These are phyloP conservation scores for Fusarium neocosmosporiellum DNA, from an alignment of 2,329 filamentous ascomycete species.

Conservation along the genomic window DNA sequence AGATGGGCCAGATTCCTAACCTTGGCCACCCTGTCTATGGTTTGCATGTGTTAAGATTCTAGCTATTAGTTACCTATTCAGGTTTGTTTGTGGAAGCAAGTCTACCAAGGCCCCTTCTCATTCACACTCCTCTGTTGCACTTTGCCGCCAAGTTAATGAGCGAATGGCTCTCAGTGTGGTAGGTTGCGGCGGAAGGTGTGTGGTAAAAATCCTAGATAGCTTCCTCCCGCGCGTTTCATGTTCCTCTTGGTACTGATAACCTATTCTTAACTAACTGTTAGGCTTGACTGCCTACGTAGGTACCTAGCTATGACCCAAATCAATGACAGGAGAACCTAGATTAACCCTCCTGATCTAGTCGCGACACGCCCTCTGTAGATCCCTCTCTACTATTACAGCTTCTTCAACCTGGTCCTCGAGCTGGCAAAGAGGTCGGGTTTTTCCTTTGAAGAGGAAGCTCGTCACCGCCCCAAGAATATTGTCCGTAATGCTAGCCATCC, in stretches of 20 bases:
- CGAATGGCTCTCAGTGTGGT: background rate
- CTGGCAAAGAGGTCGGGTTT: background rate
- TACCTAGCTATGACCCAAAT: too few relatives aligned
- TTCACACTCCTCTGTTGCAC: background rate
- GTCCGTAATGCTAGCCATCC: background rate
- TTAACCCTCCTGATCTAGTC: too few relatives aligned
- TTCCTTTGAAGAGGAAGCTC: slow-evolving; percentile 9
- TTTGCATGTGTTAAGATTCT: background rate
- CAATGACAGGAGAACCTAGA: too few relatives aligned
- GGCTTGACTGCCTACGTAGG: too few relatives aligned
- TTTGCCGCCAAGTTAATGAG: background rate
- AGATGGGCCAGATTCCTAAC: background rate
- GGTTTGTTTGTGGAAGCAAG: background rate
- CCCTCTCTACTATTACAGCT: slow-evolving; percentile 2
- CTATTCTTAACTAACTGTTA: too few relatives aligned
- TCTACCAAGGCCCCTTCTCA: background rate
- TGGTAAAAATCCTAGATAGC: background rate
- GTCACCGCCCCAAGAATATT: slow-evolving; percentile 7
- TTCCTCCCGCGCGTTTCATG: too few relatives aligned
- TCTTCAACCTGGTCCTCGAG: slow-evolving; percentile 8
- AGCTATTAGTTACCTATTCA: background rate
- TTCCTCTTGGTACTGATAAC: too few relatives aligned
- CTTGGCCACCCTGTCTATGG: background rate
- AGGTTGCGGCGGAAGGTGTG: background rate
- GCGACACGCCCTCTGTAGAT: slow-evolving; percentile 1